Base-by-base conservation (phyloP, 805 yeast genomes). In the Saccharomycopsis schoenii region DNA sequence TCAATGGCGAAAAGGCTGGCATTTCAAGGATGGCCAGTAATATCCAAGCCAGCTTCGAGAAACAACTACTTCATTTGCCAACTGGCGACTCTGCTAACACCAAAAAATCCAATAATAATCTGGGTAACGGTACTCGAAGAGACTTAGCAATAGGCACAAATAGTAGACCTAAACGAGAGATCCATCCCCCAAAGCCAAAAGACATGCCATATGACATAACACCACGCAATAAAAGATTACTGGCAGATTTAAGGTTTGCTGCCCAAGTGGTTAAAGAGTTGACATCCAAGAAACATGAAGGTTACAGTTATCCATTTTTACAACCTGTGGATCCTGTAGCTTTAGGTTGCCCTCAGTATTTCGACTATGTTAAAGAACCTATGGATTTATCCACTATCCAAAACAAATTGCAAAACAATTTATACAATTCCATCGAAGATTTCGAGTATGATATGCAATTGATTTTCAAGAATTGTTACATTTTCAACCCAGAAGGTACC, bases 321-420 rank as follows among this genome's bases (percentile, higher is more conserved):
- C 86, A 82, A 62, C 98, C 99, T 0, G 99, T 94, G 51, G 98
- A 94, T 72, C 94, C 97, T 0, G 91, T 92, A 39, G 96, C 97
- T 15, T 80, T 93, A 69, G 90, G 89, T 68, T 86, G 96, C 66
- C 99, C 99, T 36, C 83, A 91, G 54, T 94, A 94, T 72, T 82
- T 82, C 67, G 96, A 93, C 68, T 77, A 89, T 61, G 86, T 94
- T 62, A 90, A 89, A 73, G 82, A 84, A 67, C 99, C 99, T 62
- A 94, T 94, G 98, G 99, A 94, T 73, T 78, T 94, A 66, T 84
- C 93, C 39, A 90, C 97, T 0, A 81, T 93, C 61, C 86, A 85
- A 68, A 80, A 83, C 62, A 93, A 92, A 71, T 77, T 90, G 66
- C 83, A 85, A 63, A 90, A 89, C 72, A 92, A 92, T 73, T 88